Conservation (phyloP, 179 eudicot genomes). For the Drosera spatulata region DNA sequence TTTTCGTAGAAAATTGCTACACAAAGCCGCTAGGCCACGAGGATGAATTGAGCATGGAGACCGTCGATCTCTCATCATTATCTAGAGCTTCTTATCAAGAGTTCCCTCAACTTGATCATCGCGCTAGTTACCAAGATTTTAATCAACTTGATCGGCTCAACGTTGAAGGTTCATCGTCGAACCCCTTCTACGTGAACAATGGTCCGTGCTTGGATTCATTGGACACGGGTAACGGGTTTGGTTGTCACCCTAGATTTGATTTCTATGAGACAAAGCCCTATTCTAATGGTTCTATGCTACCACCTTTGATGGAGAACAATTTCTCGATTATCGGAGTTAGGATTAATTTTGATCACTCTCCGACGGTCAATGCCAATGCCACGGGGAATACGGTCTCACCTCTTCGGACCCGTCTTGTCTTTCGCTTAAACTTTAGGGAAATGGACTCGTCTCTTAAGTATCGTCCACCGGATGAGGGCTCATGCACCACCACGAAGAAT, state of each 20-base stretch:
- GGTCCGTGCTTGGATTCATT: neutral
- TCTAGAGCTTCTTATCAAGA: neutral
- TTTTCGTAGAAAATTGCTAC: too few species aligned
- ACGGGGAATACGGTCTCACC: neutral
- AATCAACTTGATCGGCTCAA: neutral
- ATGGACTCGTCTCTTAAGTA: constrained; percentile 5
- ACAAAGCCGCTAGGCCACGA: neutral
- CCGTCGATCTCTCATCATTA: neutral
- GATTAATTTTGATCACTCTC: neutral
- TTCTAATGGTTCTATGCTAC: neutral
- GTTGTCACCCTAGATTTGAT: neutral
- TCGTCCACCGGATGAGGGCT: constrained; percentile 44
- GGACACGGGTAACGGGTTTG: neutral
- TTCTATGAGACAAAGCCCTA: neutral
- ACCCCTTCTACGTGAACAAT: neutral
- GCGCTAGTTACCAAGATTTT: too few species aligned
- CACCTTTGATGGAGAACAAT: neutral
- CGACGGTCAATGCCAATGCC: neutral
- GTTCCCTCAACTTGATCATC: neutral
- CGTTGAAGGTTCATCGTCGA: neutral
- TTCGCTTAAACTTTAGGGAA: neutral
- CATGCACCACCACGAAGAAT: constrained; percentile 39
- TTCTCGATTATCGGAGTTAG: neutral
- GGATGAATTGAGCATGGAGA: neutral
- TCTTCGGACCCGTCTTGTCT: neutral